Percentiles rank a stretch among this genome's conserved stretches.
phyloP scores from a whole-genome alignment of 169 alveolate genomes.

The Cryptosporidium parvum region DNA sequence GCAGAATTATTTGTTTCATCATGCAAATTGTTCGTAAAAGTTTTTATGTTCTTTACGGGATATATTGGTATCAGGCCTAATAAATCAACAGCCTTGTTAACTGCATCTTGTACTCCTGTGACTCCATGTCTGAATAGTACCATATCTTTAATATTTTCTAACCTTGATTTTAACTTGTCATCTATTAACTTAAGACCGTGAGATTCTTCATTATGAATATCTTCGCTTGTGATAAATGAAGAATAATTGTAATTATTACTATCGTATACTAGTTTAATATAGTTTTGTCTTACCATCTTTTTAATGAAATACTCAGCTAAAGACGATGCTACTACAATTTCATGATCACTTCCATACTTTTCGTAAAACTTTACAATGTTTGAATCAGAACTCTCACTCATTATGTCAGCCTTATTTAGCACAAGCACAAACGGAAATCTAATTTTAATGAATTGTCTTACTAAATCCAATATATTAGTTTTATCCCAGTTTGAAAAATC shows the following conservation, averaged over 20 bases:
- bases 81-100: conserved; percentile 80
- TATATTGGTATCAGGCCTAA: conserved; percentile 80
- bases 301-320: conserved; percentile 68
- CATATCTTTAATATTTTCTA: conserved; percentile 81
- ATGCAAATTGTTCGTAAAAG: conserved; percentile 44
- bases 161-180: conserved; percentile 77
- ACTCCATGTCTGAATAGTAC: conserved; percentile 83
- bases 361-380: conserved; percentile 58
- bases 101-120: conserved; percentile 83
- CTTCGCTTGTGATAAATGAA: conserved; percentile 67
- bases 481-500: conserved; percentile 78
- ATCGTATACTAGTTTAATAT: conserved; percentile 17
- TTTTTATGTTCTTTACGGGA: conserved; percentile 80
- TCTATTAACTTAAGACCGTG: conserved; percentile 78
- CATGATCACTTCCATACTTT: conserved; percentile 28
- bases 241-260: conserved; percentile 17
- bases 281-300: conserved; percentile 59
- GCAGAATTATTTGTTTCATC: conserved; percentile 72
- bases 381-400: conserved; percentile 55
- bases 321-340: conserved; percentile 65
- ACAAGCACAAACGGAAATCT: conserved; percentile 83
- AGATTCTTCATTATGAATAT: conserved; percentile 34
- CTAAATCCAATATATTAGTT: conserved; percentile 71
- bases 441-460: conserved; percentile 74
- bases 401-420: conserved; percentile 82